Evolutionary conservation across 805 yeast genomes (phyloP).

Genomic region (Cyberlindnera suaveolens): DNA sequence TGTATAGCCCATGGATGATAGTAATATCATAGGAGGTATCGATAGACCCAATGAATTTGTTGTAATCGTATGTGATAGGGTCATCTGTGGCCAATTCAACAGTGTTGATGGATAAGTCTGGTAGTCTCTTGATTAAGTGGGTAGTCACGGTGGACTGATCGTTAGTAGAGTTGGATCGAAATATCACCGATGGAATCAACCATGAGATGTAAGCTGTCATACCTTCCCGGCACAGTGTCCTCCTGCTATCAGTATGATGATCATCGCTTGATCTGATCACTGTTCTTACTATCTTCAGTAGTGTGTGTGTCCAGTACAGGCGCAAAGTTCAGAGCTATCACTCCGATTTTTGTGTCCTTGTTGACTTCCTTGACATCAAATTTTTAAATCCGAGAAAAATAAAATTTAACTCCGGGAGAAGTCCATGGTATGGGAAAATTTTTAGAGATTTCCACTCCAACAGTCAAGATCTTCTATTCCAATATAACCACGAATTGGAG

Average conservation of each 20-base stretch:
- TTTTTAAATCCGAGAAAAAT: too few species aligned
- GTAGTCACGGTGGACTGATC: background rate
- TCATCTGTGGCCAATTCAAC: background rate
- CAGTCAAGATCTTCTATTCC: background rate
- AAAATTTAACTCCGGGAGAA: too few species aligned
- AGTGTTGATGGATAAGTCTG: background rate
- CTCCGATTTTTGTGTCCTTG: too few species aligned
- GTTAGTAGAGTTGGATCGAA: too few species aligned
- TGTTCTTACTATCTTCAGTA: background rate
- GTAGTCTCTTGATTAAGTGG: background rate
- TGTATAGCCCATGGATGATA: slow-evolving; percentile 74
- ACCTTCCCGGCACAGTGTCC: slow-evolving; percentile 56
- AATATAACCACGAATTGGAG: slow-evolving; percentile 33
- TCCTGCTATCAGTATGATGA: slow-evolving; percentile 49
- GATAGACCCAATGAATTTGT: too few species aligned
- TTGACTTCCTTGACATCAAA: too few species aligned
- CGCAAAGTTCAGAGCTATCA: too few species aligned
- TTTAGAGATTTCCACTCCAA: background rate
- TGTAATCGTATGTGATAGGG: background rate
- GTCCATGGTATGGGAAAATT: background rate
- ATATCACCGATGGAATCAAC: background rate
- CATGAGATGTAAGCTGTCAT: slow-evolving; percentile 6
- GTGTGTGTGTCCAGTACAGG: too few species aligned
- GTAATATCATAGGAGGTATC: slow-evolving; percentile 18
- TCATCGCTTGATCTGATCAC: background rate